Evolutionary conservation across 179 eudicot species (phyloP).

Genomic region (Beta corolliflora): DNA sequence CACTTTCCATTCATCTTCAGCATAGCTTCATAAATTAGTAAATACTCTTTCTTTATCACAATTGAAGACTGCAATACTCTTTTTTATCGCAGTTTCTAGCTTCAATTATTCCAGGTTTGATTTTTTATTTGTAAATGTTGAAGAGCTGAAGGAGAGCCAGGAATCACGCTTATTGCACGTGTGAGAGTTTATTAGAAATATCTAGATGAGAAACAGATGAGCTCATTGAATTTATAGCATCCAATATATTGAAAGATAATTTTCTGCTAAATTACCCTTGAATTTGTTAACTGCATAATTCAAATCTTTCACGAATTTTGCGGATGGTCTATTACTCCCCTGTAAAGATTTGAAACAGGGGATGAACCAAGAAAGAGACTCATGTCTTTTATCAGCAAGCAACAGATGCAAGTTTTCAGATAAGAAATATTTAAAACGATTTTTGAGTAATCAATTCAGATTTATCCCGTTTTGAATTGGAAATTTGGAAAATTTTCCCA

Average conservation of each 20-base stretch:
- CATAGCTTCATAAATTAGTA: constrained; percentile 44
- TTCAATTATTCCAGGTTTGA: constrained; percentile 12
- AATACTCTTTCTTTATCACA: constrained; percentile 33
- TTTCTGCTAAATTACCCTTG: constrained; percentile 41
- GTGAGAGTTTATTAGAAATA: constrained; percentile 39
- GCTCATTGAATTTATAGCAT: constrained; percentile 46
- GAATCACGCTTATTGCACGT: constrained; percentile 40
- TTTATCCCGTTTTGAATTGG: constrained; percentile 41
- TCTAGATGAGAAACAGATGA: constrained; percentile 51
- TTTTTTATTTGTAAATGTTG: constrained; percentile 24
- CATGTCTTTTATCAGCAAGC: constrained; percentile 21
- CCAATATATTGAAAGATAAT: constrained; percentile 47
- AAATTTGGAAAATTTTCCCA: constrained; percentile 16
- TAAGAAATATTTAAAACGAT: constrained; percentile 38
- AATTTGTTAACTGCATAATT: constrained; percentile 57
- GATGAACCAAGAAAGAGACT: constrained; percentile 36
- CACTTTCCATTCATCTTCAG: constrained; percentile 39
- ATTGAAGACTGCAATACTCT: background rate
- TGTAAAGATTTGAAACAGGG: constrained; percentile 43
- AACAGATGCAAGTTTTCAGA: constrained; percentile 34
- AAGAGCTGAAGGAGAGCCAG: constrained; percentile 22
- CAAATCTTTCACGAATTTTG: constrained; percentile 48
- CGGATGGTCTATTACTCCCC: constrained; percentile 51
- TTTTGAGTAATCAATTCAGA: constrained; percentile 35
- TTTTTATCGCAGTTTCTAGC: background rate